Evolutionary conservation across 768 basidiomycete genomes (phyloP).

Genomic region (Lentinula sp.): DNA sequence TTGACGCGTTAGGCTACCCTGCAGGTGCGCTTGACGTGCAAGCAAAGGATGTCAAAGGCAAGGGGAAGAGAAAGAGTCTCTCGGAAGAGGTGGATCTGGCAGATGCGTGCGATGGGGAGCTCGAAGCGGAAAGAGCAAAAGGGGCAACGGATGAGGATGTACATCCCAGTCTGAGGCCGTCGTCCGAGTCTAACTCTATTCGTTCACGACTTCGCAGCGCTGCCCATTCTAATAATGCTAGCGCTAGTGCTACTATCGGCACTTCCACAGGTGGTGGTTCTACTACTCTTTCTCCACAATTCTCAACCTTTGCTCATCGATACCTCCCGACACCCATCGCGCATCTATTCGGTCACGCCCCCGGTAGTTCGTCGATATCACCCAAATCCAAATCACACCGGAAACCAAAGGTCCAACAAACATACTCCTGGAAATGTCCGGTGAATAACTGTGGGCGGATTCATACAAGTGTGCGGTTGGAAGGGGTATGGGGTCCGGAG

Average conservation of each 20-base stretch:
- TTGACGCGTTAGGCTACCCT: conserved; percentile 52
- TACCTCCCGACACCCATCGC: conserved; percentile 1
- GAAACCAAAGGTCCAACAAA: conserved; percentile 28
- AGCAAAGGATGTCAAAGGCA: conserved; percentile 22
- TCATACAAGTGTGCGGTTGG: conserved; percentile 54
- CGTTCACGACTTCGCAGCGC: conserved; percentile 54
- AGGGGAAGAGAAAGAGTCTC: conserved; percentile 29
- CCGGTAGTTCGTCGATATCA: conserved; percentile 8
- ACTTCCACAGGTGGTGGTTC: not conserved
- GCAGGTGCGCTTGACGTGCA: conserved; percentile 8
- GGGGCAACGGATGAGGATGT: not conserved
- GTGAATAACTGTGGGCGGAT: conserved; percentile 47
- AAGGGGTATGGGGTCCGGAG: conserved; percentile 58
- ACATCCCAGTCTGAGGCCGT: not conserved
- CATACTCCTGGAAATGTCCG: conserved; percentile 60
- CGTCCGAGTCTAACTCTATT: conserved; percentile 30
- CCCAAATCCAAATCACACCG: conserved; percentile 19
- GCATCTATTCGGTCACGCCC: not conserved
- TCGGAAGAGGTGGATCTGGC: conserved; percentile 12
- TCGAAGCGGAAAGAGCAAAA: conserved; percentile 3
- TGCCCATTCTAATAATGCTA: conserved; percentile 9
- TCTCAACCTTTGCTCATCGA: not conserved
- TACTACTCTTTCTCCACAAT: not conserved
- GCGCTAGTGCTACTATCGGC: not conserved
- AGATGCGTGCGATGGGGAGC: conserved; percentile 13